Percentiles rank a stretch among this genome's conserved stretches.
phyloP scores from a whole-genome alignment of 768 basidiomycete genomes.

The Tylopilus felleus region DNA sequence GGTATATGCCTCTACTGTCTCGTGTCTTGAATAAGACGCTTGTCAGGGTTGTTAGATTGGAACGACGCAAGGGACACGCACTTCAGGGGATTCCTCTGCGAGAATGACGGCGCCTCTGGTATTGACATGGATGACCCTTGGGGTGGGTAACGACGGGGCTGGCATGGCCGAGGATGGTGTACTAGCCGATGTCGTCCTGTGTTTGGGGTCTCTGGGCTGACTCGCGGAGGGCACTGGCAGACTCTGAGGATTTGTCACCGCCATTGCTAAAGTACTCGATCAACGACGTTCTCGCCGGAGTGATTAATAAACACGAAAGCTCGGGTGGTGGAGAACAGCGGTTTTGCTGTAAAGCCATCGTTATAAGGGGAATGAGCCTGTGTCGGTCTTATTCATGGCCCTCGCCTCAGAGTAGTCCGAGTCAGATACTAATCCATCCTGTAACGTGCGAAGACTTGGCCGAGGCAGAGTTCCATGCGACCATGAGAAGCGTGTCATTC shows the following conservation, averaged over 20 bases:
- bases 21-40: conserved; percentile 54
- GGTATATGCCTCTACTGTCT: conserved; percentile 94
- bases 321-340: neutral
- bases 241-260: conserved; percentile 18
- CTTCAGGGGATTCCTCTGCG: conserved; percentile 92
- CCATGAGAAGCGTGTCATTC: conserved; percentile 13
- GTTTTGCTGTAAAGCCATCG: conserved; percentile 2
- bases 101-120: conserved; percentile 92
- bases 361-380: conserved; percentile 2
- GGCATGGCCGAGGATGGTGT: conserved; percentile 34
- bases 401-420: neutral
- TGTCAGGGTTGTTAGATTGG: conserved; percentile 13
- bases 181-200: conserved; percentile 10
- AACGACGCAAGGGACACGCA: conserved; percentile 35
- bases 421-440: neutral
- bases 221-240: conserved; percentile 4
- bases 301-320: neutral
- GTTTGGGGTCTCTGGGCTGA: conserved; percentile 11
- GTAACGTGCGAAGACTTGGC: neutral
- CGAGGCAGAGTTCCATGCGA: conserved; percentile 5
- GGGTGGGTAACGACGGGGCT: conserved; percentile 68
- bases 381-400: conserved; percentile 7
- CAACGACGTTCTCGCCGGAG: conserved; percentile 1
- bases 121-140: conserved; percentile 90
- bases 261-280: neutral